Evolutionary conservation across 2,329 filamentous ascomycete genomes (phyloP), one percentile per base, ranked within the genome.

Genomic region (Sarocladiaceae sp.): DNA sequence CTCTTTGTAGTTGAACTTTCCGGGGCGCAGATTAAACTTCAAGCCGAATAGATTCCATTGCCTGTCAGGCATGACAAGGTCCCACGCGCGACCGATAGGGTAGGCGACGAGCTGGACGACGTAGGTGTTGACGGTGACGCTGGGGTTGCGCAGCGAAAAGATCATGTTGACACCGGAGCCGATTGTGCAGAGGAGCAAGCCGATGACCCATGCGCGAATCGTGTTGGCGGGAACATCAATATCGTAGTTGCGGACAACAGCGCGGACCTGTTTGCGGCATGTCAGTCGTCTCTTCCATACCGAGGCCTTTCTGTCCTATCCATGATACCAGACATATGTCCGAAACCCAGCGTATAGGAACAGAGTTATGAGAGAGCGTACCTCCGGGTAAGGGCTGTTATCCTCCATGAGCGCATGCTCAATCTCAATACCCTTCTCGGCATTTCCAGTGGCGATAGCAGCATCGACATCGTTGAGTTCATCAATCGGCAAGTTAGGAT

Each of bases 381-480:
- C 78, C 64, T 83, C 80, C 29, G 78, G 77, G 55, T 83, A 84
- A 2, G 80, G 80, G 39, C 80, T 83, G 58, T 83, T 79, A 46
- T 83, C 78, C 56, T 82, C 71, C 54, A 81, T 67, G 47, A 76
- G 62, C 37, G 76, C 74, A 52, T 75, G 71, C 53, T 80, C 75
- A 51, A 82, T 71, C 47, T 73, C 70, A 41, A 75, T 61, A 45
- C 74, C 75, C 58, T 76, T 74, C 52, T 74, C 74, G 50, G 70
- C 66, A 59, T 80, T 74, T 47, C 71, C 68, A 2, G 70, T 71
- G 33, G 70, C 63, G 35, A 81, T 67, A 21, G 72, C 78, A 34
- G 74, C 68, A 47, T 82, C 76, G 48, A 83, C 69, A 58, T 80
- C 75, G 48, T 78, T 74, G 43, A 77, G 63, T 39, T 82, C 70